Evolutionary conservation across 495 filamentous ascomycete genomes (phyloP).

Genomic region (Penicillium dipodomyicola): DNA sequence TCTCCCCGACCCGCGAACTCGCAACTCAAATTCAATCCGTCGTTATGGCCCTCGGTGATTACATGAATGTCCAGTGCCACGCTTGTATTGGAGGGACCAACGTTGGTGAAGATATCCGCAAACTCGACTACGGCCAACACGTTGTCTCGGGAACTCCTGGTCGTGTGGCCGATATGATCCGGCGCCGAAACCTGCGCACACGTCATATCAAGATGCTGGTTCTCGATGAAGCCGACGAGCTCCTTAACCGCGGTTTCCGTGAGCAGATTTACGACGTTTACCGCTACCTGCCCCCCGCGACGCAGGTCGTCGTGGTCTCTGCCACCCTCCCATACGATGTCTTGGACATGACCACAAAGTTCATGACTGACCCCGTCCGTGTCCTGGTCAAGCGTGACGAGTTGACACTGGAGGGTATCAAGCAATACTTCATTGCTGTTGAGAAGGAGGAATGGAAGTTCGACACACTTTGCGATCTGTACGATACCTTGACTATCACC

Average conservation of each 20-base stretch:
- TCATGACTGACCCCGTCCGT: constrained; percentile 98
- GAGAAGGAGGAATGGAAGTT: constrained; percentile 99
- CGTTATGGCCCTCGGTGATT: constrained; percentile 94
- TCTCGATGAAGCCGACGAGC: constrained; percentile 94
- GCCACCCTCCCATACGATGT: constrained; percentile 98
- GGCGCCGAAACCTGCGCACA: constrained; percentile 88
- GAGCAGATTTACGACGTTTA: constrained; percentile 99
- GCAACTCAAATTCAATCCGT: constrained; percentile 98
- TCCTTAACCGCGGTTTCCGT: constrained; percentile 88
- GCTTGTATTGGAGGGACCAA: constrained; percentile 98
- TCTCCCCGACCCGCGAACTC: constrained; percentile 97
- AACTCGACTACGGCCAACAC: constrained; percentile 94
- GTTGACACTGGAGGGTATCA: constrained; percentile 94
- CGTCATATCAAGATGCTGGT: constrained; percentile 99
- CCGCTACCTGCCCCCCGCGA: constrained; percentile 91
- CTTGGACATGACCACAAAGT: constrained; percentile 98
- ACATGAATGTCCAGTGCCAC: constrained; percentile 99
- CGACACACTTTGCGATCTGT: constrained; percentile 98
- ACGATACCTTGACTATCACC: constrained; percentile 98
- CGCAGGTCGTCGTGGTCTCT: constrained; percentile 96
- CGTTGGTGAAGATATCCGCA: constrained; percentile 94
- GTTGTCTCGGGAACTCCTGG: constrained; percentile 96
- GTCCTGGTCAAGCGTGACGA: constrained; percentile 99
- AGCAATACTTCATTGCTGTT: constrained; percentile 99
- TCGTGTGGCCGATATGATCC: constrained; percentile 98